Evolutionary conservation across 805 yeast species (phyloP).

Genomic region (Yamadazyma endophytica): DNA sequence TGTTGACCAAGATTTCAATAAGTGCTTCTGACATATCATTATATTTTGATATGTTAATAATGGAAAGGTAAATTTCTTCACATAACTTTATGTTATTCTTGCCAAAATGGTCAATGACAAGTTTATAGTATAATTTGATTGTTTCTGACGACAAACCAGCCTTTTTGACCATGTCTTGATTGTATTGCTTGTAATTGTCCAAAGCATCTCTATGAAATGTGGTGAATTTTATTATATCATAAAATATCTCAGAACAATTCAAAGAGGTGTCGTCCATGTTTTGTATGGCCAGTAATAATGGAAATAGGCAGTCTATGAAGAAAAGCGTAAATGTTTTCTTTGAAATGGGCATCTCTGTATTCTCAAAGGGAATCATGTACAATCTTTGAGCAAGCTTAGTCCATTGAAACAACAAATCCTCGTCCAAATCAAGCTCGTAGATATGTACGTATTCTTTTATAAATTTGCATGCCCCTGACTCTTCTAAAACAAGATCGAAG

Average conservation of each 20-base stretch:
- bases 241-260: not conserved
- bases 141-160: conserved; percentile 10
- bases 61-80: conserved; percentile 45
- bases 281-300: conserved; percentile 8
- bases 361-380: conserved; percentile 18
- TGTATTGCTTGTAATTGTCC: conserved; percentile 1
- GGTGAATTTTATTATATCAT: conserved; percentile 1
- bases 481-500: conserved; percentile 31
- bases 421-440: conserved; percentile 4
- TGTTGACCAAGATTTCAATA: conserved; percentile 42
- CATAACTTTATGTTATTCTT: conserved; percentile 33
- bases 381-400: conserved; percentile 18
- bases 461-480: conserved; percentile 22
- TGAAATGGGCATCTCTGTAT: conserved; percentile 18
- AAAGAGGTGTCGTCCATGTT: conserved; percentile 8
- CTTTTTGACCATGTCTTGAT: conserved; percentile 4
- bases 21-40: conserved; percentile 40
- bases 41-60: conserved; percentile 28
- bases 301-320: conserved; percentile 17
- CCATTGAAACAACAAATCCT: conserved; percentile 16
- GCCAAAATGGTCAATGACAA: conserved; percentile 25
- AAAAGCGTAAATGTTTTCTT: conserved; percentile 28
- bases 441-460: conserved; percentile 16
- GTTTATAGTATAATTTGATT: conserved; percentile 17
- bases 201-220: conserved; percentile 1